These are phyloP conservation scores for Pisolithus albus DNA, from an alignment of 768 basidiomycete genomes.

Conservation along the genomic window DNA sequence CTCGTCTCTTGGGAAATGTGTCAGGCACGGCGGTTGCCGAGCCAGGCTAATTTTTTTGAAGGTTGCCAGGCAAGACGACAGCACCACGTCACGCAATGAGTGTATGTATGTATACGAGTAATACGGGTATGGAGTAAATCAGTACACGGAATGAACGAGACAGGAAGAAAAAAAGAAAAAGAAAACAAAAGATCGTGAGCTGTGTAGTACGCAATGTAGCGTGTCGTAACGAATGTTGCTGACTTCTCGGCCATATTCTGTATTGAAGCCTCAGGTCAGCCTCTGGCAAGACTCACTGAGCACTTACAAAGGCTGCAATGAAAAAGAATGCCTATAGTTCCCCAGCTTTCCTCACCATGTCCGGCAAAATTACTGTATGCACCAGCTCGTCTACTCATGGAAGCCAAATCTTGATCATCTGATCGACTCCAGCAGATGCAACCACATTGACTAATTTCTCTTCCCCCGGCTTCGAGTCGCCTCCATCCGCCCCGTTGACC, in stretches of 20 bases:
- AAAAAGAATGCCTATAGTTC: constrained; percentile 10
- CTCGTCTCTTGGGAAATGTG: not conserved
- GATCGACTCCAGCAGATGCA: constrained; percentile 63
- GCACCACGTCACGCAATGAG: too few species aligned
- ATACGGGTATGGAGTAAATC: constrained; percentile 27
- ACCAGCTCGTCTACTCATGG: constrained; percentile 31
- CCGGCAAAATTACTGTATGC: constrained; percentile 1
- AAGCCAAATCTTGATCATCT: constrained; percentile 59
- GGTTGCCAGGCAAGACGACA: too few species aligned
- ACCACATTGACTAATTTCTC: constrained; percentile 66
- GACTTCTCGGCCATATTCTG: constrained; percentile 3
- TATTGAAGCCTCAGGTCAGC: not conserved
- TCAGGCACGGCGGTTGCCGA: not conserved
- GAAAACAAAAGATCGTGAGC: constrained; percentile 27
- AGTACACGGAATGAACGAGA: constrained; percentile 7
- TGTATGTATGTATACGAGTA: constrained; percentile 23
- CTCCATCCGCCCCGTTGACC: constrained; percentile 32
- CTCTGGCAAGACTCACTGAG: not conserved
- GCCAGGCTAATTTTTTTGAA: not conserved
- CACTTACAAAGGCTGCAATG: constrained; percentile 13
- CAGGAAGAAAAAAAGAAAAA: constrained; percentile 6
- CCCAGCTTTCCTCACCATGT: not conserved
- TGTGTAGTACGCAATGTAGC: constrained; percentile 9
- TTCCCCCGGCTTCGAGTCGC: constrained; percentile 25
- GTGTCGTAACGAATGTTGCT: constrained; percentile 22